Evolutionary conservation across 1,139 yeast species (phyloP), one percentile per base, ranked within the genome.

Genomic region (Insectozyma bohioensis): DNA sequence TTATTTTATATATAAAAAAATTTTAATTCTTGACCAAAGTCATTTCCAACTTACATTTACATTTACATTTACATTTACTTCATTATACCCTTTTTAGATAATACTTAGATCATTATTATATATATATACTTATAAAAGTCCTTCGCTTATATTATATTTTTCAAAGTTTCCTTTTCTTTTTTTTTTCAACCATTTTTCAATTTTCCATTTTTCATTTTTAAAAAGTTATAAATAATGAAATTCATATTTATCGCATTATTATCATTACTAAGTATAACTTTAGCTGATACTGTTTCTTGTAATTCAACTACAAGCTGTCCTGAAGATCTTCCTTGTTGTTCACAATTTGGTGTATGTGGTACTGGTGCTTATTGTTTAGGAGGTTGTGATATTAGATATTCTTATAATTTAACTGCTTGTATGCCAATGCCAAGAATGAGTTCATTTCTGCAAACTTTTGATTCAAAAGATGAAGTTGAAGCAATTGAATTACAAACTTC

Each of bases 311-410:
- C 47, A n/a, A 51, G 59, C 9, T 87, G 95, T 60, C 95, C 95
- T 0, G 73, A 76, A 45, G 71, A 67, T 26, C 48, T 60, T 34
- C 95, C 95, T 28, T 87, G 95, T 54, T 87, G 96, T 55, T 80
- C 88, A 13, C 86, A 80, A 46, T 84, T 78, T 48, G 95, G 95
- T 22, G 67, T 62, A n/a, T 87, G 96, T 68, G 95, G 95, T 35
- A 71, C 81, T 11, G 96, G 96, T 2, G 65, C 80, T 3, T 67
- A 72, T 54, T 87, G 96, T 65, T 67, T 87, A 31, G 90, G 87
- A 31, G 92, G 95, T 11, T 85, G 95, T 59, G 86, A 85, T 56
- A 78, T 85, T 27, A 63, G 78, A 47, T 74, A 52, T 51, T 84
- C 94, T 1, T 81, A 55, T 58, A 75, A 74, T 51, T 54, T 74